These are phyloP conservation scores for Sclerotinia spermophila DNA, from an alignment of 2,329 filamentous ascomycete genomes.

Conservation along the genomic window DNA sequence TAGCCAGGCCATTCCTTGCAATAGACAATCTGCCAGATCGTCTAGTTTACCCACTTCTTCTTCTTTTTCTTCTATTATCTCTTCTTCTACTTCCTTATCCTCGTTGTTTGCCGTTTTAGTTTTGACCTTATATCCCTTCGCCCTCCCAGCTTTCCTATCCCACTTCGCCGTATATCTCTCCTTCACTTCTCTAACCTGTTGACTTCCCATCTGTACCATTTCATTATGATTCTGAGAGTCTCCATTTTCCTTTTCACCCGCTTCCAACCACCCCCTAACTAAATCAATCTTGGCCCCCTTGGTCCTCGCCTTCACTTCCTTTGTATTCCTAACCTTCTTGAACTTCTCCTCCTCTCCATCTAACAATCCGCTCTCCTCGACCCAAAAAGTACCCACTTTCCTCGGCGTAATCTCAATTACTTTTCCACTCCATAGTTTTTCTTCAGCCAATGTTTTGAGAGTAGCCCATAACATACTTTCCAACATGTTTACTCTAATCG, in stretches of 20 bases:
- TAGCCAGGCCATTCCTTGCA: slow-evolving; percentile 75
- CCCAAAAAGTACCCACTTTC: slow-evolving; percentile 55
- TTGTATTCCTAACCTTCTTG: slow-evolving; percentile 39
- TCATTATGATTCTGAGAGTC: slow-evolving; percentile 23
- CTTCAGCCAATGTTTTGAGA: slow-evolving; percentile 52
- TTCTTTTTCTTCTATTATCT: slow-evolving; percentile 24
- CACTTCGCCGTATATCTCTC: slow-evolving; percentile 39
- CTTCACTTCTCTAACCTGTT: slow-evolving; percentile 39
- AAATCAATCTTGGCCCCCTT: slow-evolving; percentile 64
- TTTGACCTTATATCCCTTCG: slow-evolving; percentile 32
- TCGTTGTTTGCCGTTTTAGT: neutral
- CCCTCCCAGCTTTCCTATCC: slow-evolving; percentile 28
- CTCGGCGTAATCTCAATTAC: slow-evolving; percentile 52
- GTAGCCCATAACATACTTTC: slow-evolving; percentile 78
- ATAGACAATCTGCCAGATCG: slow-evolving; percentile 73
- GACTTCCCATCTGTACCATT: slow-evolving; percentile 35
- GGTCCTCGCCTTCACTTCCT: slow-evolving; percentile 42
- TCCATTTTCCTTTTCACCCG: neutral
- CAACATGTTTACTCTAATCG: slow-evolving; percentile 73
- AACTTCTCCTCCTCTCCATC: slow-evolving; percentile 25
- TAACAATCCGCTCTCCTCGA: slow-evolving; percentile 35
- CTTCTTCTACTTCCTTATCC: slow-evolving; percentile 16
- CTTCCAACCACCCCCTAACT: slow-evolving; percentile 51
- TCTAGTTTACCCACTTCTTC: slow-evolving; percentile 60
- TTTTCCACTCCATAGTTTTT: slow-evolving; percentile 43